Base-by-base conservation (phyloP, 495 filamentous ascomycete species). In the Xylaria grammica region DNA sequence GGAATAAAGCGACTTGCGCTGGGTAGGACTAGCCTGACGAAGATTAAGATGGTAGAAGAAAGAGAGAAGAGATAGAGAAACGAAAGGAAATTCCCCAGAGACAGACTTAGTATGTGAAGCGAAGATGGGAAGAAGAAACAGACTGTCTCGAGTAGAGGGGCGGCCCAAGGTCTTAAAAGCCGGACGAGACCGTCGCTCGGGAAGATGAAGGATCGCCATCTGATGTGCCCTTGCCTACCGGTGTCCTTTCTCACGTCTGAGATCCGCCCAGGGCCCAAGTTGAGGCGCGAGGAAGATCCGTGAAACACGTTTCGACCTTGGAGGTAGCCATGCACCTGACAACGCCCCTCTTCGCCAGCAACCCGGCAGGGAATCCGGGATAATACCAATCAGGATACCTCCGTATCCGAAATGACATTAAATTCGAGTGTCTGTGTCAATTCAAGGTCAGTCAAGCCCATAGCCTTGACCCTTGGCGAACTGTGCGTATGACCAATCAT, bases 1-100 rank as follows among this genome's bases (percentile, higher is more conserved):
- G 42, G 54, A 51, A 65, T 67, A 51, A 73, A 77, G 82, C 82
- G 82, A 78, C 81, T 84, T 54, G 82, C 82, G 82, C 82, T 83
- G 69, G 53, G 60, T 72, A 82, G 76, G 78, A 79, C 78, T 78
- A 82, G 73, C 81, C 81, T 79, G 65, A 70, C 60, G 77, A 76
- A 75, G 63, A 72, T 77, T 74, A 77, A 67, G 60, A 60, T 67
- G 69, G 54, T 59, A 64, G 49, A 67, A 73, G 57, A 63, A 63
- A 46, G 67, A 69, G 50, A 57, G 70, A 51, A 60, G 67, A 67
- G 58, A 40, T 46, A 71, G 54, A 60, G 67, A 67, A 61, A 40
- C 48, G 46, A 53, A 62, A 57, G 63, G 59, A 68, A 67, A 61
- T 40, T 48, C 67, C 60, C 65, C 65, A 66, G 66, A 66, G 60